A percentile compares a stretch with the other conserved stretches of the same genome.
Conservation (phyloP, 2,329 filamentous ascomycete genomes). For the Hansfordia pulvinata region DNA sequence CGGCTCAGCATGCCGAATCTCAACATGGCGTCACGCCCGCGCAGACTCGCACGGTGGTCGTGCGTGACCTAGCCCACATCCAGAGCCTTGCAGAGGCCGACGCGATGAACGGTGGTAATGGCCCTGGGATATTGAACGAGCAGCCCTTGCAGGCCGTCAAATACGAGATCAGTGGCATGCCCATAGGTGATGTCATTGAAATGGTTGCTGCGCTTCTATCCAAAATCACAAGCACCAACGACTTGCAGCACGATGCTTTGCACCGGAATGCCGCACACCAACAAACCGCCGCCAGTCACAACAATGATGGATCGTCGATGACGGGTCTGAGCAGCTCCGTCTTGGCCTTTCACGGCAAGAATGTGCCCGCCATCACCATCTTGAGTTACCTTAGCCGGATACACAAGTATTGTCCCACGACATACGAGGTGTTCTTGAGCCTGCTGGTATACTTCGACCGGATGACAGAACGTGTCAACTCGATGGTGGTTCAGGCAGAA, state of each 20-base stretch:
- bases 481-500: slow-evolving; percentile 57
- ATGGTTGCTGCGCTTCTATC: slow-evolving; percentile 95
- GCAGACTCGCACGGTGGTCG: slow-evolving; percentile 40
- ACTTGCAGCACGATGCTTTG: slow-evolving; percentile 81
- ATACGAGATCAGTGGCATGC: slow-evolving; percentile 97
- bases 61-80: slow-evolving; percentile 83
- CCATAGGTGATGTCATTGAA: slow-evolving; percentile 92
- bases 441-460: slow-evolving; percentile 95
- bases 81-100: slow-evolving; percentile 78
- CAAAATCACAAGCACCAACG: slow-evolving; percentile 95
- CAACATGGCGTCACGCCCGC: slow-evolving; percentile 21
- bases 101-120: slow-evolving; percentile 37
- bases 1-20: slow-evolving; percentile 7
- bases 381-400: slow-evolving; percentile 90
- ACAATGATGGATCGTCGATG: slow-evolving; percentile 39
- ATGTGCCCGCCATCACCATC: slow-evolving; percentile 93
- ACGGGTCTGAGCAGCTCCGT: slow-evolving; percentile 51
- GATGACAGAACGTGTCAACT: slow-evolving; percentile 94
- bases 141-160: slow-evolving; percentile 41
- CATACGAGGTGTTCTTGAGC: slow-evolving; percentile 94
- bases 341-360: slow-evolving; percentile 94
- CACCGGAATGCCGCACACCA: slow-evolving; percentile 56
- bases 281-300: slow-evolving; percentile 32
- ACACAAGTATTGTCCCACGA: slow-evolving; percentile 97
- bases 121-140: slow-evolving; percentile 34